phyloP scores from a whole-genome alignment of 179 eudicot species.

The Dionaea muscipula region DNA sequence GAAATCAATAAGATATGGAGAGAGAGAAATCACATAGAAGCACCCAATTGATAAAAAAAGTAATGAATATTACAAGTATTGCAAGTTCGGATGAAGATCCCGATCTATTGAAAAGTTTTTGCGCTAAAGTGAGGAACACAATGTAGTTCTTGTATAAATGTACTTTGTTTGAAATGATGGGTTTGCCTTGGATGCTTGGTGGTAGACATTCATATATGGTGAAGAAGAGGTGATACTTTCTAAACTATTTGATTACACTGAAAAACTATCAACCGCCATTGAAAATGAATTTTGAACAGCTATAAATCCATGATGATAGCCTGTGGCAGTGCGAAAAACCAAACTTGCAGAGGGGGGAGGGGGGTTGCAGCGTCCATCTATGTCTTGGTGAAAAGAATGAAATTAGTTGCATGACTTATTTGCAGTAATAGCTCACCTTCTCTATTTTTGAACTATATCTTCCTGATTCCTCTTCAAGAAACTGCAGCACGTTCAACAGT shows the following conservation, averaged over 20 bases:
- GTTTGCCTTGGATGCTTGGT: too few relatives aligned
- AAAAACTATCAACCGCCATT: background rate
- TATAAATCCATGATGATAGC: background rate
- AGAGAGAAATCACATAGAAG: too few relatives aligned
- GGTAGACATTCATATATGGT: too few relatives aligned
- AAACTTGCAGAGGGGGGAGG: background rate
- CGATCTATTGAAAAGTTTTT: too few relatives aligned
- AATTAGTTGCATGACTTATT: background rate
- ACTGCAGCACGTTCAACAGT: constrained; percentile 33
- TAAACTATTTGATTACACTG: background rate
- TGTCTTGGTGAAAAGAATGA: background rate
- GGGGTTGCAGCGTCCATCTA: background rate
- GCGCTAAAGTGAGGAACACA: too few relatives aligned
- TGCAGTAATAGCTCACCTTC: constrained; percentile 33
- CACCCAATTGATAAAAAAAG: too few relatives aligned
- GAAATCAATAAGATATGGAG: too few relatives aligned
- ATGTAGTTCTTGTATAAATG: too few relatives aligned
- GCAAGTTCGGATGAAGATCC: too few relatives aligned
- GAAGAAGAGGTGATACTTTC: too few relatives aligned
- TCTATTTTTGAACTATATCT: constrained; percentile 39
- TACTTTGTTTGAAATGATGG: too few relatives aligned
- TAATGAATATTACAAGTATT: too few relatives aligned
- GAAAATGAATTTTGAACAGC: background rate
- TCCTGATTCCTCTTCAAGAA: constrained; percentile 64
- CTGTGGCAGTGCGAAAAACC: background rate